phyloP scores from a whole-genome alignment of 371 early-diverging fungal species.

The Mortierella sp. region DNA sequence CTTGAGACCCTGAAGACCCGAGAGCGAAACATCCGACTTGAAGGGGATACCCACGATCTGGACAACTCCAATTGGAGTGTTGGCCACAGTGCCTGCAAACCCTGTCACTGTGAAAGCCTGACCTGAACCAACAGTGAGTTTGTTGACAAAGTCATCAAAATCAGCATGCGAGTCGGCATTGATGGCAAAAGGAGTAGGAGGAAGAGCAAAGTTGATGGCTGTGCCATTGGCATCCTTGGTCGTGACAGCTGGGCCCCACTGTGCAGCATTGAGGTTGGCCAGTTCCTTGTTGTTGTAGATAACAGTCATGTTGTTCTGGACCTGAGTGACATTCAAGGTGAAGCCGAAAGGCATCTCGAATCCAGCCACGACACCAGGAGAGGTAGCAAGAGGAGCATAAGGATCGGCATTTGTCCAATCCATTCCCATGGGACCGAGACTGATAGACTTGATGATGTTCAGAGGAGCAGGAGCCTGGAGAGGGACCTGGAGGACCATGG shows the following conservation, averaged over 20 bases:
- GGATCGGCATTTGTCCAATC: conserved; percentile 60
- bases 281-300: conserved; percentile 59
- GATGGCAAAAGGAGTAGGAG: conserved; percentile 57
- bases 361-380: conserved; percentile 62
- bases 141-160: conserved; percentile 62
- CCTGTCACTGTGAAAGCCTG: conserved; percentile 62
- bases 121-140: conserved; percentile 55
- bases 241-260: conserved; percentile 57
- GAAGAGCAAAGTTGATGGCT: conserved; percentile 56
- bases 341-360: conserved; percentile 73
- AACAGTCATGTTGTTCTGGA: conserved; percentile 65
- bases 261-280: conserved; percentile 55
- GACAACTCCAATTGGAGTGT: conserved; percentile 67
- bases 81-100: conserved; percentile 59
- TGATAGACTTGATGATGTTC: conserved; percentile 64
- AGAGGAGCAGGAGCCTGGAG: conserved; percentile 52
- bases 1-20: conserved; percentile 69
- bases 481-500: conserved; percentile 47
- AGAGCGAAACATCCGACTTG: conserved; percentile 59
- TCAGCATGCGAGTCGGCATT: conserved; percentile 53
- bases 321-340: conserved; percentile 64
- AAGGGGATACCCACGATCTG: conserved; percentile 63
- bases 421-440: conserved; percentile 66
- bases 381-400: conserved; percentile 62
- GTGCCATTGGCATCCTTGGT: conserved; percentile 58